Percentiles rank a stretch among this genome's conserved stretches.
Conservation (phyloP, 495 filamentous ascomycete genomes). For the Hypomontagnella submonticulosa region DNA sequence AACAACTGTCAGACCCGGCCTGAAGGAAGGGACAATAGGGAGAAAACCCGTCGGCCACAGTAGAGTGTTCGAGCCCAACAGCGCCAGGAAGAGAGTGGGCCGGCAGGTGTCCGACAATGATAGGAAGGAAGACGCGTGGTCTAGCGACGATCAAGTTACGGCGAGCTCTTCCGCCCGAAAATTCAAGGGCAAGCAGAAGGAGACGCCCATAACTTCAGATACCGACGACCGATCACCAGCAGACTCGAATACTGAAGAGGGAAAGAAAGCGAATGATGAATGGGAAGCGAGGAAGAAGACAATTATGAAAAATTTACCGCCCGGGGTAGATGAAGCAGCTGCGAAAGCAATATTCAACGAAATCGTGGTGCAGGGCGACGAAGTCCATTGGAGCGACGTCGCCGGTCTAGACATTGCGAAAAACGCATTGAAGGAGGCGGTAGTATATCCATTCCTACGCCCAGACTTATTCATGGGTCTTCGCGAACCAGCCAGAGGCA, state of each 20-base stretch:
- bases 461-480: constrained; percentile 96
- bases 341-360: constrained; percentile 95
- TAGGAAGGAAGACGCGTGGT: constrained; percentile 28
- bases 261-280: constrained; percentile 55
- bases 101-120: constrained; percentile 22
- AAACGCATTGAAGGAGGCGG: constrained; percentile 90
- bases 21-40: constrained; percentile 17
- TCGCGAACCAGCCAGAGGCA: constrained; percentile 91
- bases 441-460: constrained; percentile 96
- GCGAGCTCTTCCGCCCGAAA: constrained; percentile 15
- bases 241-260: constrained; percentile 49
- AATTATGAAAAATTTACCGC: constrained; percentile 79
- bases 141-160: constrained; percentile 36
- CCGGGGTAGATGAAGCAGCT: constrained; percentile 81
- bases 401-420: constrained; percentile 93
- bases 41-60: constrained; percentile 30
- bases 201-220: constrained; percentile 17
- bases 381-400: constrained; percentile 95
- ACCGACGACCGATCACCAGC: constrained; percentile 48
- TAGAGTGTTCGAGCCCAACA: constrained; percentile 39
- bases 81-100: constrained; percentile 31
- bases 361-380: constrained; percentile 93
- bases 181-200: constrained; percentile 46
- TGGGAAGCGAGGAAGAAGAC: constrained; percentile 62
- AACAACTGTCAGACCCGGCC: constrained; percentile 9